Conservation (phyloP, 768 basidiomycete species). For the Trametes coccinea region DNA sequence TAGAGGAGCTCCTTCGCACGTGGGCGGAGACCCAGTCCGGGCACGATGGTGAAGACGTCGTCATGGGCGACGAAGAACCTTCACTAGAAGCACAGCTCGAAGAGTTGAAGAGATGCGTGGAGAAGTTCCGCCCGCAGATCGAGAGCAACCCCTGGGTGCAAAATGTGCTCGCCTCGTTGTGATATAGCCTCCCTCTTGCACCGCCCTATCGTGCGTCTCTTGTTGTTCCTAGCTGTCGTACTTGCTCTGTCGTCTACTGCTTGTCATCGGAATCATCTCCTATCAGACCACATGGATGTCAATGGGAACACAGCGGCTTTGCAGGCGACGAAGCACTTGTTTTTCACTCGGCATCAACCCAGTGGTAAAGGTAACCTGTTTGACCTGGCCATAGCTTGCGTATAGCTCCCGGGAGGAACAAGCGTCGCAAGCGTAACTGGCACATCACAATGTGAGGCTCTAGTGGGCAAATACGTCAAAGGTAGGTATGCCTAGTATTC, state of each 20-base stretch:
- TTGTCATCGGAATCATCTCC: background rate
- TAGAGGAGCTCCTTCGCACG: constrained; percentile 72
- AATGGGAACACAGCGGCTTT: too few relatives aligned
- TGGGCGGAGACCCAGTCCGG: constrained; percentile 54
- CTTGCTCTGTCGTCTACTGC: background rate
- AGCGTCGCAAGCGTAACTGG: too few relatives aligned
- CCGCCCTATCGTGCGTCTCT: background rate
- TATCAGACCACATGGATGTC: too few relatives aligned
- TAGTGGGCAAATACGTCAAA: too few relatives aligned
- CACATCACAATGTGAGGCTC: too few relatives aligned
- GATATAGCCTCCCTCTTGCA: background rate
- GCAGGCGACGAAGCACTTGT: too few relatives aligned
- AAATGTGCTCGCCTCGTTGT: constrained; percentile 47
- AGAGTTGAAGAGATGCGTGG: constrained; percentile 60
- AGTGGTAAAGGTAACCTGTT: too few relatives aligned
- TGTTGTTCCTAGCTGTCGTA: constrained; percentile 8
- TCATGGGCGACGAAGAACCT: constrained; percentile 48
- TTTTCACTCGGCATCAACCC: too few relatives aligned
- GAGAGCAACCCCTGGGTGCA: constrained; percentile 81
- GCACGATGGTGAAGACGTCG: constrained; percentile 44
- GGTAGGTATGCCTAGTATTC: too few relatives aligned
- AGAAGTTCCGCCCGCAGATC: constrained; percentile 64
- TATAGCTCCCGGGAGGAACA: too few relatives aligned
- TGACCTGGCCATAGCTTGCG: too few relatives aligned
- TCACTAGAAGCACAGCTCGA: constrained; percentile 39